Percentiles rank a stretch among this genome's conserved stretches.
phyloP scores from a whole-genome alignment of 2,329 filamentous ascomycete genomes.

The Ilyonectria destructans region DNA sequence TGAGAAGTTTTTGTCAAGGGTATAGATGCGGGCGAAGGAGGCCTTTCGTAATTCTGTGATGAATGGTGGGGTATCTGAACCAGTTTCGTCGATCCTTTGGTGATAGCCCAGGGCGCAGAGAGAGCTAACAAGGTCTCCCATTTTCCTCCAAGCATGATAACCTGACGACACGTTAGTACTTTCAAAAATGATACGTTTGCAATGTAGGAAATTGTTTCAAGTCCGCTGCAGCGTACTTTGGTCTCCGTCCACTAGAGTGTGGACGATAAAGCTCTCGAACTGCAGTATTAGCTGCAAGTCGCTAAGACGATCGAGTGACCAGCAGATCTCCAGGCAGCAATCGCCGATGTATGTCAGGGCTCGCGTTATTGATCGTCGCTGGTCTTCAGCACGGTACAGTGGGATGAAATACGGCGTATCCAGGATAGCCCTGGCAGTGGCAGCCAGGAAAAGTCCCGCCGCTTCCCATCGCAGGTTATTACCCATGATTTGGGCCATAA shows the following conservation, averaged over 20 bases:
- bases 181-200: no score
- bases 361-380: slow-evolving; percentile 13
- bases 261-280: slow-evolving; percentile 62
- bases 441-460: slow-evolving; percentile 25
- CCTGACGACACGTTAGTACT: no score
- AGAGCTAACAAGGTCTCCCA: slow-evolving; percentile 63
- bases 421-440: slow-evolving; percentile 14
- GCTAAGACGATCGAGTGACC: slow-evolving; percentile 53
- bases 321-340: slow-evolving; percentile 28
- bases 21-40: slow-evolving; percentile 61
- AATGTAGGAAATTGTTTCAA: no score
- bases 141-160: slow-evolving; percentile 61
- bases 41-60: slow-evolving; percentile 58
- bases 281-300: slow-evolving; percentile 62
- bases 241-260: slow-evolving; percentile 60
- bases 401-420: slow-evolving; percentile 18
- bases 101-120: slow-evolving; percentile 65
- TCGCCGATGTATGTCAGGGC: slow-evolving; percentile 23
- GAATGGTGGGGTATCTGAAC: slow-evolving; percentile 51
- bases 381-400: slow-evolving; percentile 11
- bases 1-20: slow-evolving; percentile 60
- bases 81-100: slow-evolving; percentile 50
- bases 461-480: slow-evolving; percentile 21
- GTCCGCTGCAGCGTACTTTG: slow-evolving; percentile 53
- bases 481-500: slow-evolving; percentile 21